A percentile compares a stretch with the other conserved stretches of the same genome.
Conservation (phyloP, 306 rosid genomes). For the Cucurbita argyrosperma region DNA sequence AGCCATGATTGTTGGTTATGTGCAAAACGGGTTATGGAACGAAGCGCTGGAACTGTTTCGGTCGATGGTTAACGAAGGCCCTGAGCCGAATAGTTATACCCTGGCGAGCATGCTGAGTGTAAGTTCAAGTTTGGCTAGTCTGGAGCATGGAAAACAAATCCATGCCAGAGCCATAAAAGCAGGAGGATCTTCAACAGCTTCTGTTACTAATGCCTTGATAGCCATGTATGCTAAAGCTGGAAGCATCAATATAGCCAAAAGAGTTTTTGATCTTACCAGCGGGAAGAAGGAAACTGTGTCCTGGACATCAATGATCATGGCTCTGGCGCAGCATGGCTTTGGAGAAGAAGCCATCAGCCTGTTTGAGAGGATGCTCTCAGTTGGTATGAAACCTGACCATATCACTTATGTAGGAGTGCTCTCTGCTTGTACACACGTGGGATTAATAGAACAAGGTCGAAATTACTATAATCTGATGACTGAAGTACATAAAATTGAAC, state of each 20-base stretch:
- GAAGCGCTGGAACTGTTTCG: slow-evolving; percentile 62
- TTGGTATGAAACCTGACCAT: slow-evolving; percentile 58
- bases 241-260: slow-evolving; percentile 48
- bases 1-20: slow-evolving; percentile 79
- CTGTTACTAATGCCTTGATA: slow-evolving; percentile 71
- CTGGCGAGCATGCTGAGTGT: slow-evolving; percentile 61
- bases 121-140: slow-evolving; percentile 53
- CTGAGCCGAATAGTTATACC: slow-evolving; percentile 63
- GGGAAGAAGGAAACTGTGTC: slow-evolving; percentile 37
- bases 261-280: slow-evolving; percentile 35
- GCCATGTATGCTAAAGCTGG: slow-evolving; percentile 80
- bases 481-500: slow-evolving; percentile 54
- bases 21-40: slow-evolving; percentile 45
- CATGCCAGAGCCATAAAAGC: slow-evolving; percentile 54
- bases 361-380: slow-evolving; percentile 62
- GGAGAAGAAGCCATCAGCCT: slow-evolving; percentile 71
- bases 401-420: slow-evolving; percentile 79
- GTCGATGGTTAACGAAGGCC: slow-evolving; percentile 50
- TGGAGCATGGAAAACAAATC: slow-evolving; percentile 76
- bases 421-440: slow-evolving; percentile 72
- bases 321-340: slow-evolving; percentile 78
- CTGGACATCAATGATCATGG: slow-evolving; percentile 81
- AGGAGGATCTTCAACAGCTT: slow-evolving; percentile 42
- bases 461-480: slow-evolving; percentile 54
- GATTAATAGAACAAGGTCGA: slow-evolving; percentile 62